Evolutionary conservation across 257 asterid genomes (phyloP), one percentile per base, ranked within the genome.

Genomic region (Vinca minor): DNA sequence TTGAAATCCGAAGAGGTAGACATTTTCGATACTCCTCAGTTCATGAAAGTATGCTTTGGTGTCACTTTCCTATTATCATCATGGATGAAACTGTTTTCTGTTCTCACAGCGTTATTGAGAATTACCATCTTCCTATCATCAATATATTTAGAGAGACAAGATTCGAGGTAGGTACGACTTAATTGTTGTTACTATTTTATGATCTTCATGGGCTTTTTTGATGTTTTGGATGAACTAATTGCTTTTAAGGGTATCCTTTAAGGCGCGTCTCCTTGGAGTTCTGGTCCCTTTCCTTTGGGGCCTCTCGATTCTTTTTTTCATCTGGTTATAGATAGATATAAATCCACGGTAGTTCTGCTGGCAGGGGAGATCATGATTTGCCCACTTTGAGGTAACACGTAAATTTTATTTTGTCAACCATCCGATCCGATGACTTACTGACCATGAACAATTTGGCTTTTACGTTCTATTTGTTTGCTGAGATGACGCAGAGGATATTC

Each of bases 61-160:
- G 84, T 65, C 71, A 64, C 73, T 76, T n/a, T n/a, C n/a, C 63
- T 71, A 67, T 74, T 71, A 77, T 77, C 79, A 76, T 76, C 81
- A 72, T 76, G 89, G 78, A 91, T 87, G 80, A 81, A 86, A 75
- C 69, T 87, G 84, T 76, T 77, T 80, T 59, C 83, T 88, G 84
- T 83, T 82, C 90, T 88, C 92, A 91, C 98, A 91, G 98, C 90
- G 79, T 79, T 84, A 61, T 76, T 84, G 84, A 83, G 85, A 83
- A 76, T n/a, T 79, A 74, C 73, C 86, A 67, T 80, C 88, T 79
- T 82, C 72, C 85, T 87, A 75, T 86, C 96, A 76, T 82, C 93
- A 68, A 75, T 86, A 79, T 86, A 70, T 66, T 80, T 79, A 80
- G 74, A 78, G 89, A 76, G 85, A 79, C 79, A 87, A 70, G 82